Base-by-base conservation (phyloP, 208 protist species). In the Trypanosoma avium region DNA sequence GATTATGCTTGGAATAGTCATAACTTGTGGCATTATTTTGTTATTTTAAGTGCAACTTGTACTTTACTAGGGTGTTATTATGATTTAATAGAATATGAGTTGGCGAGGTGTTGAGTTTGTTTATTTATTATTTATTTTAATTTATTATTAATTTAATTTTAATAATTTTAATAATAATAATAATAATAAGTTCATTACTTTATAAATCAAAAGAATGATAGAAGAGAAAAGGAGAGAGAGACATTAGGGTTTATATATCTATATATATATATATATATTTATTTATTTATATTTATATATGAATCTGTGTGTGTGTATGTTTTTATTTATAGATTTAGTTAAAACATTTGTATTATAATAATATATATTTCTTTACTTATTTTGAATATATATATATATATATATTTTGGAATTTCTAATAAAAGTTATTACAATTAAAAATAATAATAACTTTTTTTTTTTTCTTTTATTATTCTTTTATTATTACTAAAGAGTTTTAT, bases 1-100 rank as follows among this genome's bases (percentile, higher is more conserved):
- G 74, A 85, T 45, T 92, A 80, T 59, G 58, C 73, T 32, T 75
- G 75, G 50, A 88, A 92, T 56, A 87, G 79, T 32, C 80, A 92
- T 62, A 82, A 76, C 49, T 13, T 92, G 0, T 92, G 86, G 86
- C 86, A 92, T 62, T 43, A 86, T 42, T 82, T 61, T 55, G 77
- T 79, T 30, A 70, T 65, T 12, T 61, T 92, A 50, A 84, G 79
- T 60, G 63, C 70, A 0, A 49, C 83, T 6, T 74, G 67, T 27
- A 75, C 62, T 26, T 6, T 89, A 36, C 61, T 84, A 7, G 86
- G 73, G 12, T 75, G 73, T 33, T 85, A 83, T 67, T 84, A 92
- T 59, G 86, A 92, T 61, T 64, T 79, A 60, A 50, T 78, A 3
- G 82, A 89, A 56, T 89, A 79, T 59, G 82, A 71, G 36, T 60